Conservation (phyloP, 1,284 basidiomycete genomes). For the Rhodofomes roseus region DNA sequence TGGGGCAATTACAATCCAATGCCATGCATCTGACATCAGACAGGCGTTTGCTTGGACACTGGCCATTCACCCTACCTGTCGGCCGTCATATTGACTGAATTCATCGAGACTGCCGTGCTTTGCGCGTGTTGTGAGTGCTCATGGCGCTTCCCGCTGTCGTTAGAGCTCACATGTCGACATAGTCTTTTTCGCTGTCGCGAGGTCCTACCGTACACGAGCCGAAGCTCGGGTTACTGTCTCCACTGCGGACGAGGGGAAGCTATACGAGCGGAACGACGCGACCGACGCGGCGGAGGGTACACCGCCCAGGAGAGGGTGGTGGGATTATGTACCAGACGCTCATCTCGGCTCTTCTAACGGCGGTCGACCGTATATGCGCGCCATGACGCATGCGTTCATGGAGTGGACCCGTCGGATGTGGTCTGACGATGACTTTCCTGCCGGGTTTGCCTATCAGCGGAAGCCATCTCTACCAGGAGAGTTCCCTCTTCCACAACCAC, state of each 20-base stretch:
- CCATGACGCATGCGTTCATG: constrained; percentile 4
- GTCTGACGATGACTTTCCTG: constrained; percentile 11
- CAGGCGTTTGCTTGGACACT: constrained; percentile 20
- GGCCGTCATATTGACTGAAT: constrained; percentile 46
- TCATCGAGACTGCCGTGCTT: constrained; percentile 53
- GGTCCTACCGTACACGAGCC: constrained; percentile 45
- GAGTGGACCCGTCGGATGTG: constrained; percentile 15
- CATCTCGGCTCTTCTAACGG: constrained; percentile 1
- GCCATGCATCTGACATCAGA: background rate
- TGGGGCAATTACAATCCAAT: background rate
- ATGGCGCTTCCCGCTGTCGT: no score
- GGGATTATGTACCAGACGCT: constrained; percentile 43
- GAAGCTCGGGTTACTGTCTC: constrained; percentile 55
- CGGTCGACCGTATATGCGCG: constrained; percentile 2
- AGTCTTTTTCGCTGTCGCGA: constrained; percentile 60
- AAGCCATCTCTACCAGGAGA: constrained; percentile 22
- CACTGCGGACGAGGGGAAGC: constrained; percentile 41
- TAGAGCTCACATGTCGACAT: background rate
- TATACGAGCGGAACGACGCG: constrained; percentile 23
- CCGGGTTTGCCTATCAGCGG: constrained; percentile 22
- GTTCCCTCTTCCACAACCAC: constrained; percentile 23
- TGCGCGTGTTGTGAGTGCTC: constrained; percentile 53
- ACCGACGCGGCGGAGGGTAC: constrained; percentile 23
- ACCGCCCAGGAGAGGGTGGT: constrained; percentile 43
- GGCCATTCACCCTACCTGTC: constrained; percentile 33